A percentile compares a stretch with the other conserved stretches of the same genome.
Evolutionary conservation across 768 basidiomycete species (phyloP).

Genomic region (Auricularia sp.): DNA sequence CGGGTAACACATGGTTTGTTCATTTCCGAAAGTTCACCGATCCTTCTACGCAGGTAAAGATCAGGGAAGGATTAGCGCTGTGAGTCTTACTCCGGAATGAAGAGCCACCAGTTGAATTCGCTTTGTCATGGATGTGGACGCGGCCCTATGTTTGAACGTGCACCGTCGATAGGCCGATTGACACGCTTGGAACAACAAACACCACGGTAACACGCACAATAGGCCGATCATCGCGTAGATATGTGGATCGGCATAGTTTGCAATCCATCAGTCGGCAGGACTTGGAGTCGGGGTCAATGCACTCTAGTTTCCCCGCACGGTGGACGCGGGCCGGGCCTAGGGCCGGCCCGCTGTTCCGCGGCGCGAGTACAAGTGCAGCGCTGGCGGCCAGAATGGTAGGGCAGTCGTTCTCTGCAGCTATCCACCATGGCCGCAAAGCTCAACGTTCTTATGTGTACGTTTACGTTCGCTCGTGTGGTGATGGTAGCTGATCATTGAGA

Average conservation of each 20-base stretch:
- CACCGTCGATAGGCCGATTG: too few relatives aligned
- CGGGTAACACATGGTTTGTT: not conserved
- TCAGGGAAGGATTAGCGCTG: not conserved
- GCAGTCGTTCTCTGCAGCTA: not conserved
- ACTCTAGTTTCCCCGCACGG: not conserved
- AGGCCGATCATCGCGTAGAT: too few relatives aligned
- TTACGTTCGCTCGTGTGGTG: not conserved
- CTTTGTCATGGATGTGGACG: too few relatives aligned
- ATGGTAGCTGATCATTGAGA: conserved; percentile 13
- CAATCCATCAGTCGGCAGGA: not conserved
- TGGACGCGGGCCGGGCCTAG: not conserved
- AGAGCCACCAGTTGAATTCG: not conserved
- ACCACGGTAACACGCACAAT: too few relatives aligned
- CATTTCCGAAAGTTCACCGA: not conserved
- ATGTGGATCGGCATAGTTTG: not conserved
- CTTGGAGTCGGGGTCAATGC: not conserved
- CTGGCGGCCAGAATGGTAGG: not conserved
- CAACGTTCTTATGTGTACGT: conserved; percentile 72
- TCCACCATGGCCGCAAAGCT: conserved; percentile 31
- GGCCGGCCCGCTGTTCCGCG: not conserved
- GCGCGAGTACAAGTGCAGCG: not conserved
- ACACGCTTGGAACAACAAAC: too few relatives aligned
- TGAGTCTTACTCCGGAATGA: not conserved
- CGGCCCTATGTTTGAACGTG: too few relatives aligned
- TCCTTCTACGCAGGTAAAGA: not conserved